Base-by-base conservation (phyloP, 2,329 filamentous ascomycete genomes). In the Nemania sp. region DNA sequence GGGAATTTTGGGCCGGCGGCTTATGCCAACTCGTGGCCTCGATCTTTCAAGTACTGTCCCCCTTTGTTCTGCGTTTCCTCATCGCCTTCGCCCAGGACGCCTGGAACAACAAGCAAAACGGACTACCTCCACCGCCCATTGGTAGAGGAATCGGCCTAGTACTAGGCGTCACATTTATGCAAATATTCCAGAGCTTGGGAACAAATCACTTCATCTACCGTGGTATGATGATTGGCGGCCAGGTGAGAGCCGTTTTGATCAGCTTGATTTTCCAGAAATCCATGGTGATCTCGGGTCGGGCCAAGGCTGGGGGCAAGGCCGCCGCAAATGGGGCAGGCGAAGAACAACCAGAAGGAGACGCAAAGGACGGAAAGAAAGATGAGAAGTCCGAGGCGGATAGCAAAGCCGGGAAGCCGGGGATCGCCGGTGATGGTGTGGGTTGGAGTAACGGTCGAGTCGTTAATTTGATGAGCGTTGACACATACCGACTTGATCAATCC, bases 381-480 rank as follows among this genome's bases (percentile, higher is more conserved):
- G 79, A 80, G 68, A 80, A 74, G 54, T 73, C 77, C 26, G 77
- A 74, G 49, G 71, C 73, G 15, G 65, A 66, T 51, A 74, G 74
- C 56, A 82, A 83, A 56, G 79, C 78, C 3, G 81, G 82, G 13
- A 80, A 82, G 24, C 76, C 83, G 2, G 87, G 86, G 2, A 81
- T 91, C 22, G 80, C 87, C 11, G 89, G 88, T 3, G 92, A 96
- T 74, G 92, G 91, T 2, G 84, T 88, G 24, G 96, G 95, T 26
- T 98, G 95, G 95, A 90, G 90, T 65, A 98, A 98, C 75, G 96
- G 96, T 24, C 89, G 93, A 70, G 93, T 98, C 60, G 89, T 96
- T 77, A 97, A 97, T 73, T 78, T 98, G 73, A 98, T 98, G 94
- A 95, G 93, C 69, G 93, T 96, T 52, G 95, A 98, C 77, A 97